Base-by-base conservation (phyloP, 2,329 filamentous ascomycete species). In the Monilinia aucupariae region DNA sequence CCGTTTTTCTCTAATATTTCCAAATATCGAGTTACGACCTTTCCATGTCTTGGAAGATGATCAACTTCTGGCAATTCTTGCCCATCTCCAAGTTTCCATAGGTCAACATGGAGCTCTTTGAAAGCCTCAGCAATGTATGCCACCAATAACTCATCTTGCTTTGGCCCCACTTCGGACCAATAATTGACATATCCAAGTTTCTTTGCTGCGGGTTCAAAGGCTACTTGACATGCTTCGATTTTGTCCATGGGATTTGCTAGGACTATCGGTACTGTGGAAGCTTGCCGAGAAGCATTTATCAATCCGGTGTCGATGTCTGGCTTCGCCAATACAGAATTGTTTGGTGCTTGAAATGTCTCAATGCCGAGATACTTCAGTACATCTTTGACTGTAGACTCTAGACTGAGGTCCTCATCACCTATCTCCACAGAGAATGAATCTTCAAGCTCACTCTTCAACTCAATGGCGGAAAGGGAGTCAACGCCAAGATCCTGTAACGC, bases 61-160 rank as follows among this genome's bases (percentile, higher is more conserved):
- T 64, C 17, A 3, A 73, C 59, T 0, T 53, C 15, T 0, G 69
- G 67, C 0, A 75, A 49, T 8, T 22, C 53, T 9, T 69, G 64
- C 5, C 72, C 72, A 2, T 62, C 22, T 1, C 8, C 4, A 0
- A 73, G 32, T 4, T 22, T 20, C 9, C n/a, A 34, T 5, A 76
- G 53, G 8, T 69, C 48, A 54, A 70, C 73, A 2, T 71, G 72
- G 0, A 76, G 64, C 0, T 62, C 37, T 8, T 43, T 15, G 49
- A 75, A 76, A 0, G 74, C 73, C 32, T 74, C 70, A 1, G 70
- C 56, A 6, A 73, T 67, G 45, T 75, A 75, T 7, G 68, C 66
- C 20, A 59, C 22, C 22, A 53, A 53, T 39, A 53, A 2, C 15
- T 53, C 51, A 39, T 39, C 51, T 53, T 53, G 51, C 15, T 53